Evolutionary conservation across 495 filamentous ascomycete genomes (phyloP).

Genomic region (Penicillium crystallinum): DNA sequence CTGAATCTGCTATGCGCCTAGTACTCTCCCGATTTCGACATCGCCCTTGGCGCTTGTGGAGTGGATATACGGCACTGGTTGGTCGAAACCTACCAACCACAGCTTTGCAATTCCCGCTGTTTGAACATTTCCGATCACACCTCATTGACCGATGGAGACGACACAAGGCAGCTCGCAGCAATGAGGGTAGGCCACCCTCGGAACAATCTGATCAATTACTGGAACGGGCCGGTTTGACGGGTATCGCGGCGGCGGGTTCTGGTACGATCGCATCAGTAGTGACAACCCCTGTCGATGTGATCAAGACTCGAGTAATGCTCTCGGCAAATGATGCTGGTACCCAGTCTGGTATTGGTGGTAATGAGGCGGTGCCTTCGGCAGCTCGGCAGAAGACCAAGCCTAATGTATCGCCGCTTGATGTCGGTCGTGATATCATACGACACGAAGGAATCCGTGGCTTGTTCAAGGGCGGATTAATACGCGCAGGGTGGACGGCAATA

Average conservation of each 20-base stretch:
- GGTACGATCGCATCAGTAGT: conserved; percentile 64
- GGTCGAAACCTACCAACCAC: conserved; percentile 82
- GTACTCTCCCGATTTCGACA: conserved; percentile 50
- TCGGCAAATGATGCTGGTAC: conserved; percentile 31
- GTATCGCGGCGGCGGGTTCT: conserved; percentile 60
- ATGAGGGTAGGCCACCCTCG: not conserved
- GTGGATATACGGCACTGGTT: conserved; percentile 74
- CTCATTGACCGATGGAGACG: conserved; percentile 33
- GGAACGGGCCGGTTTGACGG: conserved; percentile 60
- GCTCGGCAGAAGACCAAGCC: conserved; percentile 11
- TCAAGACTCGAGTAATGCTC: conserved; percentile 78
- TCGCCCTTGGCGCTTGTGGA: conserved; percentile 38
- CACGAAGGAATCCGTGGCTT: conserved; percentile 66
- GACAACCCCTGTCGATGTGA: conserved; percentile 78
- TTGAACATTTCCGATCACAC: conserved; percentile 56
- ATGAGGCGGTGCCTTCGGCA: not conserved
- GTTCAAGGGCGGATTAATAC: conserved; percentile 70
- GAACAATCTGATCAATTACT: conserved; percentile 13
- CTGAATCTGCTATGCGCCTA: conserved; percentile 41
- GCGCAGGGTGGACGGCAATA: conserved; percentile 74
- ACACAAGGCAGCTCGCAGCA: conserved; percentile 12
- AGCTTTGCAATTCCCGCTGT: conserved; percentile 82
- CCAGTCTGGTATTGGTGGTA: not conserved
- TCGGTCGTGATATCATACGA: conserved; percentile 56
- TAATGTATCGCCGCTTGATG: conserved; percentile 37